Percentiles rank a stretch among this genome's conserved stretches.
Evolutionary conservation across 495 filamentous ascomycete species (phyloP).

Genomic region (Apodospora peruviana): DNA sequence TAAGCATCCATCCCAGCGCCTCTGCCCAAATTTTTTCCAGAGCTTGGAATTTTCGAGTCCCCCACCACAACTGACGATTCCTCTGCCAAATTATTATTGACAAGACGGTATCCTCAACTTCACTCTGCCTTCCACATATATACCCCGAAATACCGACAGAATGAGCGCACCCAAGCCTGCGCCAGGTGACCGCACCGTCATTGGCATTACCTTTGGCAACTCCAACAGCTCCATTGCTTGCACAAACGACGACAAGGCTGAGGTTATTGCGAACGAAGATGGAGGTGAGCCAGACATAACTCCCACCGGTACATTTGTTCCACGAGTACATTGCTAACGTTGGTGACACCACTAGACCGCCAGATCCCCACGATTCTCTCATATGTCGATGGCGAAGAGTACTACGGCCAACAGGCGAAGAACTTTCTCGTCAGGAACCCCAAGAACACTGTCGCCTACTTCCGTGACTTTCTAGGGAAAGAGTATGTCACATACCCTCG

Average conservation of each 20-base stretch:
- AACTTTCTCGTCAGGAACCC: conserved; percentile 84
- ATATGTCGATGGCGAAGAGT: conserved; percentile 92
- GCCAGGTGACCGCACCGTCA: conserved; percentile 65
- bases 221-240: conserved; percentile 94
- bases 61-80: background rate
- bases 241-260: conserved; percentile 85
- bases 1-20: too few species aligned
- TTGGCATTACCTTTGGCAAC: conserved; percentile 97
- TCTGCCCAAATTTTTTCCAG: conserved; percentile 6
- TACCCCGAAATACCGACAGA: conserved; percentile 19
- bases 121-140: background rate
- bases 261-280: conserved; percentile 98
- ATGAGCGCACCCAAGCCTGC: conserved; percentile 31
- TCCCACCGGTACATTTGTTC: background rate
- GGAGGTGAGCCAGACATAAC: conserved; percentile 67
- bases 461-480: conserved; percentile 92
- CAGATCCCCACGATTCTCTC: conserved; percentile 94
- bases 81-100: background rate
- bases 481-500: conserved; percentile 48
- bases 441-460: conserved; percentile 89
- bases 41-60: background rate
- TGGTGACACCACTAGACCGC: conserved; percentile 57
- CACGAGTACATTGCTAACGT: background rate
- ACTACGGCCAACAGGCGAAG: conserved; percentile 94
- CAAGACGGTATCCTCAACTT: background rate